Evolutionary conservation across 768 basidiomycete genomes (phyloP), one percentile per base, ranked within the genome.

Genomic region (Trametes meyenii): DNA sequence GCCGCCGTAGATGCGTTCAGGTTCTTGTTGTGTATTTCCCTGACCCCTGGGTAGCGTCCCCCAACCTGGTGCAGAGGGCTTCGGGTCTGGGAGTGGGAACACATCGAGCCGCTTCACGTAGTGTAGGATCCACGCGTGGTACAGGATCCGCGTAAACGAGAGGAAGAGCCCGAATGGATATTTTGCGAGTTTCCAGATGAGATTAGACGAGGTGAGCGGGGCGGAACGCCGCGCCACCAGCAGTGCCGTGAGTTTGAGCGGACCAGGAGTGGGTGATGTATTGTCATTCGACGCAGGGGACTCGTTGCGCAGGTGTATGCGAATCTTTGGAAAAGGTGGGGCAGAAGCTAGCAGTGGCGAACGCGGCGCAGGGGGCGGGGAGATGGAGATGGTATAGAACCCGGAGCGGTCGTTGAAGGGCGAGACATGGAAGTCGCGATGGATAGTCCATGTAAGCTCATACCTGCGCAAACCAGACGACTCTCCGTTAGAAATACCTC

Each of bases 401-500:
- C 88, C 88, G 23, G 80, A 77, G 3, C 88, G 80, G 66, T 88
- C 85, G 69, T 89, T 90, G 78, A 89, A 90, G 0, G 89, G 87
- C 0, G 88, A 90, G 48, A 90, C 88, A 65, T 90, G 88, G 69
- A 90, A 91, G 62, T 82, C 78, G 24, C 88, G 84, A 19, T 76
- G 77, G 55, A 90, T 83, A 0, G 82, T 85, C 86, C 88, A 90
- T 57, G 85, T 81, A 62, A 86, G 81, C 56, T 85, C 77, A 62
- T 80, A 84, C 0, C 85, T 85, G 65, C n/a, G 24, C 1, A 4
- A 21, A 21, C 51, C 24, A 35, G 50, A 24, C 44, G 4, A 35
- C 17, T 3, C 53, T 19, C 24, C 45, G 21, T 23, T 46, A 46
- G 23, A 19, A 3, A 33, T 8, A 33, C 4, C 17, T 26, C 23